Evolutionary conservation across 345 rosid species (phyloP).

Genomic region (Cochlearia excelsa): DNA sequence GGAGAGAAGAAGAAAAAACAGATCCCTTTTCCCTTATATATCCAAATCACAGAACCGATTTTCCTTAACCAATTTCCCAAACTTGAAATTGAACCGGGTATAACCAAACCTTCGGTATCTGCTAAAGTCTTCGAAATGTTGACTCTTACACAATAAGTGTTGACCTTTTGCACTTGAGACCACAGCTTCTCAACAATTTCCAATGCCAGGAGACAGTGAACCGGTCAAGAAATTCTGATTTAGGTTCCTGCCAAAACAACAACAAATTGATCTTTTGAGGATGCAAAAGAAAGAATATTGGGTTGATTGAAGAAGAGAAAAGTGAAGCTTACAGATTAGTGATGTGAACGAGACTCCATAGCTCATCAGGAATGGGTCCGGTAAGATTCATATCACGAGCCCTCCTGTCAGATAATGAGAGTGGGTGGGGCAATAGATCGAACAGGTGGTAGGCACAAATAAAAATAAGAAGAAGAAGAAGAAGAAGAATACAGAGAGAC

Average conservation of each 20-base stretch:
- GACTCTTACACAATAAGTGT: too few species aligned
- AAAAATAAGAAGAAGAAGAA: background rate
- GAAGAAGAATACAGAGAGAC: constrained; percentile 24
- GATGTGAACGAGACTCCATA: constrained; percentile 38
- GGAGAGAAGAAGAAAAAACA: too few species aligned
- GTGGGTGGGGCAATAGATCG: constrained; percentile 17
- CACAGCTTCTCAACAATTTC: too few species aligned
- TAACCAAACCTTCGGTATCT: too few species aligned
- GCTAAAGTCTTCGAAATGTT: too few species aligned
- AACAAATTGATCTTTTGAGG: background rate
- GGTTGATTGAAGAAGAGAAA: background rate
- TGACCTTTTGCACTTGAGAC: too few species aligned
- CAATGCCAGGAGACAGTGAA: constrained; percentile 37
- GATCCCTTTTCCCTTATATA: too few species aligned
- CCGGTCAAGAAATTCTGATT: constrained; percentile 35
- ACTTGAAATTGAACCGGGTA: too few species aligned
- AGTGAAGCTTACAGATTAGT: constrained; percentile 28
- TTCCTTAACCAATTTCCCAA: too few species aligned
- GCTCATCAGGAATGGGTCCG: constrained; percentile 36
- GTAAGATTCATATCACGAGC: constrained; percentile 26
- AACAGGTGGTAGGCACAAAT: constrained; percentile 17
- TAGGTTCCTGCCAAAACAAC: constrained; percentile 25
- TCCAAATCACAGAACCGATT: too few species aligned
- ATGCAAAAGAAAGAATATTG: too few species aligned
- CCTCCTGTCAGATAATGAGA: constrained; percentile 24